Conservation (phyloP, 2,329 filamentous ascomycete genomes). For the Stachybotrys chartarum region DNA sequence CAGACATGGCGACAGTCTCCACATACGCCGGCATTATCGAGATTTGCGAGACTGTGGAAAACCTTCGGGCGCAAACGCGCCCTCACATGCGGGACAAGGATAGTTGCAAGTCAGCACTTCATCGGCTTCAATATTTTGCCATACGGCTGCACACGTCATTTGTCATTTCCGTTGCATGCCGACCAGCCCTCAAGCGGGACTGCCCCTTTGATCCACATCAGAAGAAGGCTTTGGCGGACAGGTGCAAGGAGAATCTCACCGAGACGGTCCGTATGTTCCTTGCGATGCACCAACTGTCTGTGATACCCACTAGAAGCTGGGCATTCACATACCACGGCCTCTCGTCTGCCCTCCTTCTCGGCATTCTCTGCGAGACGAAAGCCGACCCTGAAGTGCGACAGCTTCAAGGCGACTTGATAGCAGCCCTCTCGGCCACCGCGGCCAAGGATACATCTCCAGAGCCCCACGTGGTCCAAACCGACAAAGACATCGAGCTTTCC, state of each 20-base stretch:
- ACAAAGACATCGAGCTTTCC: slow-evolving; percentile 55
- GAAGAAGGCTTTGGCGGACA: slow-evolving; percentile 46
- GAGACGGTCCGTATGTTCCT: slow-evolving; percentile 63
- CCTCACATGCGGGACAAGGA: slow-evolving; percentile 52
- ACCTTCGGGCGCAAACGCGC: slow-evolving; percentile 38
- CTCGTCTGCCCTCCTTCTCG: slow-evolving; percentile 57
- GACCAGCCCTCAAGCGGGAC: slow-evolving; percentile 52
- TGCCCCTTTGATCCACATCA: slow-evolving; percentile 43
- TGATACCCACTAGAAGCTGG: slow-evolving; percentile 61
- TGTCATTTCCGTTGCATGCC: slow-evolving; percentile 57
- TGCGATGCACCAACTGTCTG: slow-evolving; percentile 60
- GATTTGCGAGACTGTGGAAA: slow-evolving; percentile 48
- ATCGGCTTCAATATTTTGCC: slow-evolving; percentile 57
- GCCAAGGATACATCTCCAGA: slow-evolving; percentile 53
- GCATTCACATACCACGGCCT: slow-evolving; percentile 62
- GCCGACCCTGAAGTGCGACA: slow-evolving; percentile 55
- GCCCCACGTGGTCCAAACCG: slow-evolving; percentile 44
- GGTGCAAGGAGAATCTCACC: slow-evolving; percentile 55
- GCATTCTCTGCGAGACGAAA: slow-evolving; percentile 57
- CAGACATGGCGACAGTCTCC: slow-evolving; percentile 41
- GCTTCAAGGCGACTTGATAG: slow-evolving; percentile 57
- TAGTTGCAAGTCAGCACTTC: slow-evolving; percentile 55
- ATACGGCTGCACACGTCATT: slow-evolving; percentile 60
- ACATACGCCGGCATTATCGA: slow-evolving; percentile 49
- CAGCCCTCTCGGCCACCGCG: slow-evolving; percentile 55